These are phyloP conservation scores for Fusarium bulbicola DNA, from an alignment of 2,329 filamentous ascomycete species.

Conservation along the genomic window DNA sequence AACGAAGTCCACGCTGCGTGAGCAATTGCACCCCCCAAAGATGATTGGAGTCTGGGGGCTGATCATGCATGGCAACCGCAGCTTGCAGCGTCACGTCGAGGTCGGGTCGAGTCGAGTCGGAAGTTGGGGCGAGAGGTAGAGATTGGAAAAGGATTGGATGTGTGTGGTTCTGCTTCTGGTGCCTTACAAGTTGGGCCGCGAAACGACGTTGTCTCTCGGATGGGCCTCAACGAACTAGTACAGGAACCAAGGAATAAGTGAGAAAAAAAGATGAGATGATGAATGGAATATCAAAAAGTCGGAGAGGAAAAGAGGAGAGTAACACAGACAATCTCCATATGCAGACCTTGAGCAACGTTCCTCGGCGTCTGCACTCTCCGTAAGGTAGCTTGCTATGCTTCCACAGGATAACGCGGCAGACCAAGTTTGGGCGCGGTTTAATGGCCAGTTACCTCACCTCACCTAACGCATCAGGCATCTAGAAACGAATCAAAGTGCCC, in stretches of 20 bases:
- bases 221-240: conserved; percentile 15
- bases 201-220: conserved; percentile 15
- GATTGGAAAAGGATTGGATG: conserved; percentile 22
- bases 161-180: conserved; percentile 19
- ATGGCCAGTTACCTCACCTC: conserved; percentile 35
- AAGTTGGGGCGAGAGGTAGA: conserved; percentile 35
- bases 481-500: conserved; percentile 38
- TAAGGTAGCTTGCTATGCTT: conserved; percentile 3
- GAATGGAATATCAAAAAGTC: background rate
- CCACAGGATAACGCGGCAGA: conserved; percentile 39
- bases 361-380: conserved; percentile 18
- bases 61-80: conserved; percentile 46
- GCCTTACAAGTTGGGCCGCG: conserved; percentile 43
- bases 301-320: conserved; percentile 4
- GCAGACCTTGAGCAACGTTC: conserved; percentile 16
- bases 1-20: conserved; percentile 44
- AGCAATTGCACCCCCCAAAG: conserved; percentile 38
- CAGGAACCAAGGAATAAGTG: background rate
- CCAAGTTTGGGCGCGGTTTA: conserved; percentile 38
- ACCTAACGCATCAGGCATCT: conserved; percentile 39
- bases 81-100: conserved; percentile 39
- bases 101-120: conserved; percentile 20
- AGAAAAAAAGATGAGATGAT: background rate
- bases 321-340: background rate
- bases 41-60: conserved; percentile 43